Base-by-base conservation (phyloP, 2,329 filamentous ascomycete species). In the Claviceps sp. region DNA sequence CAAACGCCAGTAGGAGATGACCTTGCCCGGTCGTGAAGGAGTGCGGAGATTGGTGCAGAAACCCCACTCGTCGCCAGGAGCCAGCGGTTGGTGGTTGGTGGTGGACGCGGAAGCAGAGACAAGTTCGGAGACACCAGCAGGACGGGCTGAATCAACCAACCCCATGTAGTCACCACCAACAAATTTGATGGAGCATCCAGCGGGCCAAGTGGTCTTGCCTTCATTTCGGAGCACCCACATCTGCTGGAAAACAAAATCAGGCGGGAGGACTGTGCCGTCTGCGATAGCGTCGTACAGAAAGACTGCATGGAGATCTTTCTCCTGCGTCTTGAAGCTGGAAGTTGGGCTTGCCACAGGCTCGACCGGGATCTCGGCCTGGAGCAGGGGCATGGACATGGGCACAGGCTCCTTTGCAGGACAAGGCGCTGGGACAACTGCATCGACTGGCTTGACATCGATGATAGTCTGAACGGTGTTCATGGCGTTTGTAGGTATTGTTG, bases 91-190 rank as follows among this genome's bases (percentile, higher is more conserved):
- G 55, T 81, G 78, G 65, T 88, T 82, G 52, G 86, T 77, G 50
- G 89, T 93, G 64, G 87, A 95, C 73, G 93, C 85, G 52, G 83
- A 87, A 50, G 90, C 89, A 38, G 81, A 81, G 40, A 82, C 78
- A 53, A 96, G 82, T 59, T 90, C 83, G 41, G 78, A 76, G 52
- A 89, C 81, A 59, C 85, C 87, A n/a, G 85, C 82, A 24, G 89
- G 87, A 61, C 86, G 86, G 56, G 77, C 78, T 50, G 85, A 82
- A 66, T 95, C 87, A 51, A 95, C 78, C 59, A 90, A 86, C 60
- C 94, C 88, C 93, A 98, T 97, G 70, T 91, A 89, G 67, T 97
- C 91, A 49, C 93, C 93, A 53, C 91, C 89, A 54, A 94, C 85
- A 63, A 90, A 96, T 68, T 87, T 88, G 60, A 97, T 87, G 52